Evolutionary conservation across 371 early-diverging fungal genomes (phyloP).

Genomic region (Parasitella parasitica): DNA sequence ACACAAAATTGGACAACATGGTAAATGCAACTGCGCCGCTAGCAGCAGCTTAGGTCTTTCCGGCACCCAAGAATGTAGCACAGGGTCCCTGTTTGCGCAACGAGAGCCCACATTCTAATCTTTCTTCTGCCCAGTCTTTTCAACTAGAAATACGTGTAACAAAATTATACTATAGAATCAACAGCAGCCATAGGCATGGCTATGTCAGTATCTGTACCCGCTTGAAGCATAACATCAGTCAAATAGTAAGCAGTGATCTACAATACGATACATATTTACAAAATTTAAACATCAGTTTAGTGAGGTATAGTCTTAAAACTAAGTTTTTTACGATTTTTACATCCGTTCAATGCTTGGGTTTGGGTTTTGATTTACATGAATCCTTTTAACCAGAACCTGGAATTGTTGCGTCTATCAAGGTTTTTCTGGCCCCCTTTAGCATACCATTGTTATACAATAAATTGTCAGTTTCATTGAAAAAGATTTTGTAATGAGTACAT

Average conservation of each 20-base stretch:
- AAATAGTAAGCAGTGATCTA: constrained; percentile 46
- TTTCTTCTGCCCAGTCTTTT: constrained; percentile 26
- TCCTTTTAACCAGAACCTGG: too few relatives aligned
- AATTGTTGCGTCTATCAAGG: too few relatives aligned
- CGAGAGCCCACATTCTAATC: constrained; percentile 22
- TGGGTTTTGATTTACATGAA: too few relatives aligned
- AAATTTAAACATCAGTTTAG: too few relatives aligned
- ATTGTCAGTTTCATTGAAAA: too few relatives aligned
- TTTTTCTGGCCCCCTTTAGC: too few relatives aligned
- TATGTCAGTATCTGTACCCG: constrained; percentile 25
- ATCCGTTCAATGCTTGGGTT: too few relatives aligned
- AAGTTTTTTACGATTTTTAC: too few relatives aligned
- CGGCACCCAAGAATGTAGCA: constrained; percentile 30
- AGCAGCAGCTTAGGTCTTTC: constrained; percentile 20
- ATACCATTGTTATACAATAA: too few relatives aligned
- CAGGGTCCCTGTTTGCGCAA: constrained; percentile 23
- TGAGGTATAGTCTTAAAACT: too few relatives aligned
- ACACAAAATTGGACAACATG: constrained; percentile 46
- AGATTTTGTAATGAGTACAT: too few relatives aligned
- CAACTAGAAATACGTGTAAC: constrained; percentile 27
- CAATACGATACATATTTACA: constrained; percentile 23
- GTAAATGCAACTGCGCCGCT: constrained; percentile 33
- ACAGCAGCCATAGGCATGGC: constrained; percentile 41
- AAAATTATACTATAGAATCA: constrained; percentile 38
- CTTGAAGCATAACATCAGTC: constrained; percentile 35